These are phyloP conservation scores for Perkinsus olseni DNA, from an alignment of 169 alveolate species.

Conservation along the genomic window DNA sequence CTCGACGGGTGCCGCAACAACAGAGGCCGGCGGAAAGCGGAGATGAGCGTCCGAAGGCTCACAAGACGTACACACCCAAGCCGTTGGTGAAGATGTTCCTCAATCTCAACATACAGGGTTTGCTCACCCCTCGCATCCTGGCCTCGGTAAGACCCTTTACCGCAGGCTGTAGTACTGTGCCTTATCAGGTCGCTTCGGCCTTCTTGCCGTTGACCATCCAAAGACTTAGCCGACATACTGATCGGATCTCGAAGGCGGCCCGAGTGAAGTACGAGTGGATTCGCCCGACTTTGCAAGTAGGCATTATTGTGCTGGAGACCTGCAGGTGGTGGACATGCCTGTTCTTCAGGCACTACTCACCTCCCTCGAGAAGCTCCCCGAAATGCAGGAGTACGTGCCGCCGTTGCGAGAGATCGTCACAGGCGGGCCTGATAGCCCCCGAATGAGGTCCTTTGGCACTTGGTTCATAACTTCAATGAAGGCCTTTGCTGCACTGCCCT, in stretches of 20 bases:
- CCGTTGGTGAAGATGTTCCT: not conserved
- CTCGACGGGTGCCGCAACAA: too few relatives aligned
- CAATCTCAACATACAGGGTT: not conserved
- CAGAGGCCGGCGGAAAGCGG: not conserved
- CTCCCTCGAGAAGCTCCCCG: not conserved
- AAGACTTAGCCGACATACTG: not conserved
- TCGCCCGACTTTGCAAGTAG: not conserved
- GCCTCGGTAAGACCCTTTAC: conserved; percentile 1
- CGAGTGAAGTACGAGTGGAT: not conserved
- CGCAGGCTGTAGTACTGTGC: too few relatives aligned
- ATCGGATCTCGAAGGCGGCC: not conserved
- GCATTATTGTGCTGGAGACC: not conserved
- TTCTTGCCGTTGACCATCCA: not conserved
- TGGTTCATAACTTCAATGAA: not conserved
- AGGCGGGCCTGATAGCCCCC: not conserved
- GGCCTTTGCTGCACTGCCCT: not conserved
- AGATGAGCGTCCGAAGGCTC: not conserved
- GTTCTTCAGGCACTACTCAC: not conserved
- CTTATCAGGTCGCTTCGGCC: not conserved
- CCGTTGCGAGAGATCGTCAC: not conserved
- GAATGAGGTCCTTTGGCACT: not conserved
- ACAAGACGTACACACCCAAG: not conserved
- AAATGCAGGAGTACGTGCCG: not conserved
- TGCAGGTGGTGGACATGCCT: too few relatives aligned
- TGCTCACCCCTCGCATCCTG: not conserved